Evolutionary conservation across 2,329 filamentous ascomycete genomes (phyloP), one percentile per base, ranked within the genome.

Genomic region (Lasiodiplodia theobromae): DNA sequence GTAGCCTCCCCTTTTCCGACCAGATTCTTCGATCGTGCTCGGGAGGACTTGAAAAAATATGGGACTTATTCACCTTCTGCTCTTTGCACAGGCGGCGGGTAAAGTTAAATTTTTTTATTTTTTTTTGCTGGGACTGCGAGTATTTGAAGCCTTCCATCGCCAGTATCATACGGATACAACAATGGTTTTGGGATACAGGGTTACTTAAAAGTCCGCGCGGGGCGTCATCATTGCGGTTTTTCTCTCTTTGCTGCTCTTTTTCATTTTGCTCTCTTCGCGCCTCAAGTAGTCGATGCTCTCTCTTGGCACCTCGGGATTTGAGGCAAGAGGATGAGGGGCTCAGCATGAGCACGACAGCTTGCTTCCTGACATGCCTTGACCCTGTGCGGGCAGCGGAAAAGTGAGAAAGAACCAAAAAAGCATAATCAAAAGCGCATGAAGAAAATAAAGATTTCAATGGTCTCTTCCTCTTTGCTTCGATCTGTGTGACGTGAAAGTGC

Each of bases 361-460:
- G 16, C 10, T 56, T 56, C 31, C 25, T 31, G 14, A 16, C 14
- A 4, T 8, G 28, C n/a, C 21, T 18, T 21, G 51, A 25, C 51
- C 31, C 25, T 31, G 25, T 16, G 51, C 51, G 5, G 51, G 28
- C 28, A 31, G 51, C 51, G 18, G 14, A n/a, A 47, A 47, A 10
- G 16, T 8, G 14, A 6, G 38, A 40, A 40, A 40, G 38, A 47
- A 47, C 31, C 31, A 10, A 53, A 53, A 53, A 53, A 16, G 18
- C 14, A 53, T 28, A 53, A 53, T 28, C 23, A 53, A 53, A 53
- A 53, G 23, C 51, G 51, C 51, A 28, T 53, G 51, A 53, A 53
- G 51, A 53, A 47, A 16, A 7, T 34, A 34, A 47, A 47, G 44
- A 25, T 31, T 53, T 18, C 28, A 28, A 4, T 16, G 7, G 51